These are phyloP conservation scores for Fragaria ananassa DNA, from an alignment of 306 rosid genomes.

Conservation along the genomic window DNA sequence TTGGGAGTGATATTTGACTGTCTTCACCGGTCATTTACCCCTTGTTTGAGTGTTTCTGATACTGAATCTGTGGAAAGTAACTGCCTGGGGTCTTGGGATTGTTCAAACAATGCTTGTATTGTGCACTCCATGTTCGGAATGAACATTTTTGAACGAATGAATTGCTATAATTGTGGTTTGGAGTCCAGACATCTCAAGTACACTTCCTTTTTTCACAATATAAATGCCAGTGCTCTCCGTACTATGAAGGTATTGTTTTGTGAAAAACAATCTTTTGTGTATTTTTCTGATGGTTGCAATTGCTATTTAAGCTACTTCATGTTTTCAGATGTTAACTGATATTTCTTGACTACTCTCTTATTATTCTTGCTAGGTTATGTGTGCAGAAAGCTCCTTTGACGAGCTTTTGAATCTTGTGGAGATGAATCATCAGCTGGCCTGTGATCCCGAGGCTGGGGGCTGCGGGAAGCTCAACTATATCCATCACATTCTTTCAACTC, in stretches of 20 bases:
- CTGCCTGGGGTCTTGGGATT: constrained; percentile 76
- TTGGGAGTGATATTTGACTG: constrained; percentile 81
- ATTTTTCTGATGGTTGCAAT: constrained; percentile 15
- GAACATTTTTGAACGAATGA: constrained; percentile 88
- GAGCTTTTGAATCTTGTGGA: constrained; percentile 81
- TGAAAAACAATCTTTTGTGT: background rate
- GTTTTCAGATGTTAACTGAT: constrained; percentile 21
- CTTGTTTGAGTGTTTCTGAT: constrained; percentile 53
- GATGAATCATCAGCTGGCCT: constrained; percentile 86
- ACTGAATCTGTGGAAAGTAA: constrained; percentile 64
- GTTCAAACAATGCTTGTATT: constrained; percentile 69
- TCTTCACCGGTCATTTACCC: constrained; percentile 78
- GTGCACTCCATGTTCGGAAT: constrained; percentile 90
- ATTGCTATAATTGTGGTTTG: constrained; percentile 69
- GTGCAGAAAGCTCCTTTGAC: constrained; percentile 66
- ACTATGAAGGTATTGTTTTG: constrained; percentile 67
- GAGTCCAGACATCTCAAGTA: constrained; percentile 88
- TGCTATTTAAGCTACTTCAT: constrained; percentile 22
- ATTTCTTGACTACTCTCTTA: background rate
- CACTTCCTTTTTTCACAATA: constrained; percentile 91
- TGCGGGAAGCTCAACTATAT: constrained; percentile 88
- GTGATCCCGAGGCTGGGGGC: constrained; percentile 80
- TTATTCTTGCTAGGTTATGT: constrained; percentile 50
- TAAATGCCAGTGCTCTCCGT: constrained; percentile 92
- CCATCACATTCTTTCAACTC: constrained; percentile 80